Percentiles rank a stretch among this genome's conserved stretches.
Evolutionary conservation across 2,329 filamentous ascomycete species (phyloP).

Genomic region (Fusarium heterosporum): DNA sequence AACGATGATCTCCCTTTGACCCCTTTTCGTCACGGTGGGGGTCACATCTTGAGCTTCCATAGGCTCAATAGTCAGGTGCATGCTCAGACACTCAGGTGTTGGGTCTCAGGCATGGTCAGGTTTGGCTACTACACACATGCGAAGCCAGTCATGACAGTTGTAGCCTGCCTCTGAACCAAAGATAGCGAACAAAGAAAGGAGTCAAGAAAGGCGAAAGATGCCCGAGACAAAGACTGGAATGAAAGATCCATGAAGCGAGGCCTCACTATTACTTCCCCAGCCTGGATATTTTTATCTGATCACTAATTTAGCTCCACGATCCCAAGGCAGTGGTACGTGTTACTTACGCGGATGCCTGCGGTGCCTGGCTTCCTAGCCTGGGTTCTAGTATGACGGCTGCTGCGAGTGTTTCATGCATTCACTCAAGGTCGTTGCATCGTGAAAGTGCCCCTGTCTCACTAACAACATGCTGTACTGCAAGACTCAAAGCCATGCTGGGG

Average conservation of each 20-base stretch:
- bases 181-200: slow-evolving; percentile 16
- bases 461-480: background rate
- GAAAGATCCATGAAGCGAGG: slow-evolving; percentile 24
- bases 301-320: slow-evolving; percentile 23
- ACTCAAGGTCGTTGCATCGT: slow-evolving; percentile 32
- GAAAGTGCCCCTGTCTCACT: slow-evolving; percentile 24
- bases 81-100: slow-evolving; percentile 15
- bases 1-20: slow-evolving; percentile 19
- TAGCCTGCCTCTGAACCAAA: slow-evolving; percentile 5
- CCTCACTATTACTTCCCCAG: slow-evolving; percentile 20
- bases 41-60: slow-evolving; percentile 13
- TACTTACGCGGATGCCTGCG: slow-evolving; percentile 25
- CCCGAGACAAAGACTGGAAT: slow-evolving; percentile 35
- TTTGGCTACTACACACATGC: slow-evolving; percentile 24
- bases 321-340: slow-evolving; percentile 37
- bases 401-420: slow-evolving; percentile 40
- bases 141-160: slow-evolving; percentile 38
- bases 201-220: slow-evolving; percentile 18
- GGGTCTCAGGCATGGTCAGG: slow-evolving; percentile 37
- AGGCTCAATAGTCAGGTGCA: slow-evolving; percentile 21
- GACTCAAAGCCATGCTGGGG: slow-evolving; percentile 14
- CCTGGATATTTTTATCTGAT: slow-evolving; percentile 28
- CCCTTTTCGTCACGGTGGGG: slow-evolving; percentile 21
- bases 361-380: slow-evolving; percentile 22
- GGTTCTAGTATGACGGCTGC: slow-evolving; percentile 28